These are phyloP conservation scores for Akanthomyces lecanii DNA, from an alignment of 2,329 filamentous ascomycete genomes.

Conservation along the genomic window DNA sequence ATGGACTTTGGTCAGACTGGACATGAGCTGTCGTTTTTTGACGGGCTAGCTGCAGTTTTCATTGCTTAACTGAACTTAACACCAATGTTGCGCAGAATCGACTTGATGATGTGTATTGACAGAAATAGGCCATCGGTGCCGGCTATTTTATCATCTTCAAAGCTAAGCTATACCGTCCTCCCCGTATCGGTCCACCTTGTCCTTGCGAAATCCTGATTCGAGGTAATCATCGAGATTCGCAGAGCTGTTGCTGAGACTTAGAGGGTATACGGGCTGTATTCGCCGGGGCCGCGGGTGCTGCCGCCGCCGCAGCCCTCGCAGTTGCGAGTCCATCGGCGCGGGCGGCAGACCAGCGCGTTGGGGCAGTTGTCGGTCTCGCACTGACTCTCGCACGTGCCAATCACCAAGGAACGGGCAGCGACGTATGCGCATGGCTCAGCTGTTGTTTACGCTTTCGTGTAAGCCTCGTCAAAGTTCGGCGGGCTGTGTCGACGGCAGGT, in stretches of 20 bases:
- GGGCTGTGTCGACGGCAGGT: not conserved
- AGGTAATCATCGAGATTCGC: no score
- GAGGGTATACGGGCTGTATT: slow-evolving; percentile 3
- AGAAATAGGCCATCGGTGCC: not conserved
- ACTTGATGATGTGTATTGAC: not conserved
- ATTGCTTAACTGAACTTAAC: not conserved
- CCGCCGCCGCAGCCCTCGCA: slow-evolving; percentile 12
- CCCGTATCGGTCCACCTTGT: not conserved
- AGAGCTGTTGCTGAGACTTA: not conserved
- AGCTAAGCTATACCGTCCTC: not conserved
- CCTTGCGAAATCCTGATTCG: not conserved
- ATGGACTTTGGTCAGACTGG: no score
- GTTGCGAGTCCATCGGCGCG: slow-evolving; percentile 6
- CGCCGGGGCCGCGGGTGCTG: slow-evolving; percentile 5
- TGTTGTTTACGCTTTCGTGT: not conserved
- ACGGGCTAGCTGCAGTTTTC: no score
- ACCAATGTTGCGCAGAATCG: not conserved
- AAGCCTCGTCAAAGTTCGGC: not conserved
- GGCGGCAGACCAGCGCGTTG: slow-evolving; percentile 7
- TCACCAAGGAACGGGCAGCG: slow-evolving; percentile 10
- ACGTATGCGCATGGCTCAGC: slow-evolving; percentile 14
- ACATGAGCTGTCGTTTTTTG: no score
- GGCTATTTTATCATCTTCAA: not conserved
- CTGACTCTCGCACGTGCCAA: slow-evolving; percentile 9
- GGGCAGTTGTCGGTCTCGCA: slow-evolving; percentile 13